Conservation (phyloP, 1,284 basidiomycete species). For the Rhodotorula sp. region DNA sequence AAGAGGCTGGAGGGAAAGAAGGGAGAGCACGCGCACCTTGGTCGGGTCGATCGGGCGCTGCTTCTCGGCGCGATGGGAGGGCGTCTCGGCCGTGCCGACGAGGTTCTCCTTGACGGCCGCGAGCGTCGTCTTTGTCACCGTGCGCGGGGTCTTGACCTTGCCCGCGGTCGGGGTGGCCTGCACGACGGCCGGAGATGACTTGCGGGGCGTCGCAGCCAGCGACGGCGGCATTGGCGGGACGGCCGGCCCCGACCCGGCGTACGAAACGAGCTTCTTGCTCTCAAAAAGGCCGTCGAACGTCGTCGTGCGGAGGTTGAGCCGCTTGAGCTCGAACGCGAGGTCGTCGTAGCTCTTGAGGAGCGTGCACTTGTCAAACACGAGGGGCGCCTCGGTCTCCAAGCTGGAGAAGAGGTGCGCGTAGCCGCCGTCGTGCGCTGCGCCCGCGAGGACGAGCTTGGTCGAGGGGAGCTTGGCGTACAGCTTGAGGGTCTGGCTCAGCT, state of each 20-base stretch:
- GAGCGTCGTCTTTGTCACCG: not conserved
- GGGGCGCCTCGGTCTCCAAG: constrained; percentile 30
- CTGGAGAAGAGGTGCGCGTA: constrained; percentile 33
- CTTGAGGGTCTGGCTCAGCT: constrained; percentile 27
- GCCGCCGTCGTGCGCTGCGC: constrained; percentile 34
- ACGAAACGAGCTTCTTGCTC: constrained; percentile 23
- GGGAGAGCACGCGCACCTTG: constrained; percentile 20
- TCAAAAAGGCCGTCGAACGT: constrained; percentile 36
- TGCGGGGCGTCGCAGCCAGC: not conserved
- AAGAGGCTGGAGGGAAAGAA: not conserved
- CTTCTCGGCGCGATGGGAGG: constrained; percentile 3
- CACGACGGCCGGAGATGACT: not conserved
- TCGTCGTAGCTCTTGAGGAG: constrained; percentile 33
- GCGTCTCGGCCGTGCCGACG: not conserved
- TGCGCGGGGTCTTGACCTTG: not conserved
- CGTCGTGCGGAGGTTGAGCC: constrained; percentile 27
- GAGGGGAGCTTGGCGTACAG: constrained; percentile 30
- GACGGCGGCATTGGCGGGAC: not conserved
- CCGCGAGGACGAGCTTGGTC: constrained; percentile 39
- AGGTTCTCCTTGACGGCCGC: not conserved
- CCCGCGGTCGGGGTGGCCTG: constrained; percentile 2
- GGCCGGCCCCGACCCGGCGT: not conserved
- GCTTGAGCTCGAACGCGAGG: constrained; percentile 37
- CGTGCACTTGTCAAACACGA: constrained; percentile 22
- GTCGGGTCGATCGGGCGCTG: constrained; percentile 24